Evolutionary conservation across 1,139 yeast species (phyloP), one percentile per base, ranked within the genome.

Genomic region (Suhomyces yuchorum): DNA sequence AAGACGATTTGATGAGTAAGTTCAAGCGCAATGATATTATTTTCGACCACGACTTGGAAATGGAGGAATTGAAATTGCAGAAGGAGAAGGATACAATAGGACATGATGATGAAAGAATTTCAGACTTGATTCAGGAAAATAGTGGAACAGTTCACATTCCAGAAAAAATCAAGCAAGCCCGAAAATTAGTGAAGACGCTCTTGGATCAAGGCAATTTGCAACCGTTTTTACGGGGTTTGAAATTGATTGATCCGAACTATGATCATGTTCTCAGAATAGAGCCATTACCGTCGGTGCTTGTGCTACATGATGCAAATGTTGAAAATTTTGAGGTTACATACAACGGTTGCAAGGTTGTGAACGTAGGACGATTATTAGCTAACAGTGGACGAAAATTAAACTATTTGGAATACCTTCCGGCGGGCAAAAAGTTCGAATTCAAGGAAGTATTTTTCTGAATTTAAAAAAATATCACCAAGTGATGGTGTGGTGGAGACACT

Each of bases 171-270:
- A 73, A 74, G 26, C 93, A 87, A 63, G 85, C 96, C 0, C 75
- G 96, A 53, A 86, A 84, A 57, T 67, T 90, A 7, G 89, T 87
- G 18, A 85, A 87, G 56, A 89, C 97, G 0, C 53, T 93, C 2
- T 67, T 93, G 11, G 96, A 90, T 60, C 99, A 93, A 66, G 96
- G 96, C 1, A 87, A 83, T 60, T 64, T 93, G 44, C 87, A 95
- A 40, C 98, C 99, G 15, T 90, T 91, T 61, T 71, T 82, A 4
- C 66, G 74, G 24, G 68, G 75, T 36, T 70, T 81, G 26, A 78
- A 89, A 51, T 86, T 95, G 1, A 73, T 89, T 1, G 71, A 81
- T 34, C 81, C 96, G 70, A 85, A 83, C 50, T 80, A 79, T 57
- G 96, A 89, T 60, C 83, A 84, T 55, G 71, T 82, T 1, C 72